Conservation (phyloP, 2,329 filamentous ascomycete species). For the Alternaria sp. region DNA sequence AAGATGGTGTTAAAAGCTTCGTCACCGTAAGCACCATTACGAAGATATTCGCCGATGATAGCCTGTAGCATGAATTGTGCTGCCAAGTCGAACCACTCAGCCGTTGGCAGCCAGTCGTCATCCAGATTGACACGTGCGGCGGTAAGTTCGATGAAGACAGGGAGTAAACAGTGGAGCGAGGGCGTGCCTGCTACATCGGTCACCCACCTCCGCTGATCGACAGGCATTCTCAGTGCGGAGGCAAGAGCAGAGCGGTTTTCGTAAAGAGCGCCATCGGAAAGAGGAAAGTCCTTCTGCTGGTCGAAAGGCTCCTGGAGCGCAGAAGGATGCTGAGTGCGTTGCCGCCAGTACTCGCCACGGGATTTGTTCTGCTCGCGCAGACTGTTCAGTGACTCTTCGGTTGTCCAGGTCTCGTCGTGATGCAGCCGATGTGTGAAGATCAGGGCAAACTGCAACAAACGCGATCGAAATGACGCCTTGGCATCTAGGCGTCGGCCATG, state of each 20-base stretch:
- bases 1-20: constrained; percentile 54
- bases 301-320: constrained; percentile 34
- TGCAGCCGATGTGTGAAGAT: constrained; percentile 53
- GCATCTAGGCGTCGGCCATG: constrained; percentile 40
- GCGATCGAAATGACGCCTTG: constrained; percentile 56
- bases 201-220: constrained; percentile 31
- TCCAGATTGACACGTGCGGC: constrained; percentile 41
- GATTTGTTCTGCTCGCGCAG: constrained; percentile 47
- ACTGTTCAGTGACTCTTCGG: constrained; percentile 39
- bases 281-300: constrained; percentile 33
- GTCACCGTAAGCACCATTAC: constrained; percentile 45
- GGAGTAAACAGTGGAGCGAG: constrained; percentile 51
- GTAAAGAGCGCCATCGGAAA: constrained; percentile 32
- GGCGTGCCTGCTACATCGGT: constrained; percentile 47
- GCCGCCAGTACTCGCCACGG: constrained; percentile 38
- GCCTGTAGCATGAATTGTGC: constrained; percentile 59
- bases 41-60: constrained; percentile 56
- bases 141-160: constrained; percentile 60
- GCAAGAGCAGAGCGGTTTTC: constrained; percentile 37
- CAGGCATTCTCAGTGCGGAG: constrained; percentile 32
- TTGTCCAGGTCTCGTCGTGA: constrained; percentile 47
- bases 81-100: constrained; percentile 55
- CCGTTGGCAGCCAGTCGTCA: constrained; percentile 43
- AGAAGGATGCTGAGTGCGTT: constrained; percentile 26
- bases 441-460: constrained; percentile 55